Evolutionary conservation across 371 early-diverging fungal genomes (phyloP).

Genomic region (Mucor ambiguus): DNA sequence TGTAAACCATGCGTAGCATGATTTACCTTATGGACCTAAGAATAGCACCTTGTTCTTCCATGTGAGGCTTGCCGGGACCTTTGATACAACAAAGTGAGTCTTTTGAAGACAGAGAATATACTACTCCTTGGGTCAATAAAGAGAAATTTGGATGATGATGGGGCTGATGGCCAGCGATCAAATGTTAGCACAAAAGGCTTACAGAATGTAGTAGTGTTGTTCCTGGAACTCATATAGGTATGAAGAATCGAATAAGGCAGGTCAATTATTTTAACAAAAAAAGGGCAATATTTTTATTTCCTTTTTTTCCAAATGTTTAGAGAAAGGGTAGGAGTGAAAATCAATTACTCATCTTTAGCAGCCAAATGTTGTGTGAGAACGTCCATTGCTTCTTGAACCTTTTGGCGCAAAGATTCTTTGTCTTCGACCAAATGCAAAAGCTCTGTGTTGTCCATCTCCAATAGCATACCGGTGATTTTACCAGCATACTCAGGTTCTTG

Average conservation of each 20-base stretch:
- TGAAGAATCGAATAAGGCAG: background rate
- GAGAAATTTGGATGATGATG: too few species aligned
- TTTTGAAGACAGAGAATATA: too few species aligned
- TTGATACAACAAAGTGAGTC: too few species aligned
- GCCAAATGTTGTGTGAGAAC: constrained; percentile 82
- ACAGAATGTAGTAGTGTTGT: too few species aligned
- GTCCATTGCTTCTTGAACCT: constrained; percentile 87
- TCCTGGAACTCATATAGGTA: background rate
- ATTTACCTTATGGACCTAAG: too few species aligned
- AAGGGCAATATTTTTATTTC: constrained; percentile 4
- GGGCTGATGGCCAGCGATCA: too few species aligned
- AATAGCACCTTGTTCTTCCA: too few species aligned
- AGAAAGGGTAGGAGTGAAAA: background rate
- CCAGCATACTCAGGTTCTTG: constrained; percentile 70
- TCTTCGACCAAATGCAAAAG: constrained; percentile 78
- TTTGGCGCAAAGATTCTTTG: constrained; percentile 51
- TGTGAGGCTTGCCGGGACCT: too few species aligned
- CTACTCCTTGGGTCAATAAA: too few species aligned
- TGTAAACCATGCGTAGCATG: too few species aligned
- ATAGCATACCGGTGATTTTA: constrained; percentile 94
- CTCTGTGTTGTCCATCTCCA: constrained; percentile 91
- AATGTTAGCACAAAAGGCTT: too few species aligned
- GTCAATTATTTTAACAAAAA: background rate
- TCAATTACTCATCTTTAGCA: constrained; percentile 25
- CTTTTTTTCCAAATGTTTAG: background rate